Evolutionary conservation across 2,329 filamentous ascomycete species (phyloP).

Genomic region (Ophiosphaerella korrae): DNA sequence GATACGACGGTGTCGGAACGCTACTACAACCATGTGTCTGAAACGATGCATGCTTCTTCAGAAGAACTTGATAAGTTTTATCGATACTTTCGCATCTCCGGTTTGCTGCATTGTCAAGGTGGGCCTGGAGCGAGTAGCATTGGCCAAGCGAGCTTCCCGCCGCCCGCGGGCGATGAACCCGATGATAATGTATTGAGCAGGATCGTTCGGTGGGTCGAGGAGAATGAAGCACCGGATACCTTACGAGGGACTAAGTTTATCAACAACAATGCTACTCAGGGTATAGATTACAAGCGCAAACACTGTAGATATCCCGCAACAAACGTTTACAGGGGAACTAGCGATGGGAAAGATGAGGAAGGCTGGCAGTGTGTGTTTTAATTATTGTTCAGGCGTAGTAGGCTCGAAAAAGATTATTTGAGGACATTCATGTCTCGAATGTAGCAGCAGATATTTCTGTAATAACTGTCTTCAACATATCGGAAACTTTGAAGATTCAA

Average conservation of each 20-base stretch:
- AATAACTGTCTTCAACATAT: too few relatives aligned
- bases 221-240: constrained; percentile 21
- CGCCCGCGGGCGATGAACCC: background rate
- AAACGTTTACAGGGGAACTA: constrained; percentile 19
- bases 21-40: constrained; percentile 52
- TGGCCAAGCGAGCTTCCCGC: constrained; percentile 19
- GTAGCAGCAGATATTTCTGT: too few relatives aligned
- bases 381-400: background rate
- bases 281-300: constrained; percentile 14
- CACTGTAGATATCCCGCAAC: constrained; percentile 26
- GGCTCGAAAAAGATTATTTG: too few relatives aligned
- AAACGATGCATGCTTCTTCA: constrained; percentile 40
- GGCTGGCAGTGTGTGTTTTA: constrained; percentile 14
- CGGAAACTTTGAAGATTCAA: too few relatives aligned
- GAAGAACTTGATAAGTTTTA: constrained; percentile 47
- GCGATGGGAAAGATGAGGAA: constrained; percentile 14
- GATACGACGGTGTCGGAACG: too few relatives aligned
- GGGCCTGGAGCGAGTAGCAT: constrained; percentile 49
- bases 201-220: constrained; percentile 28
- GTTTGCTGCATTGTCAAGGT: constrained; percentile 55
- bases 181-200: constrained; percentile 44
- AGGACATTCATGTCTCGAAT: too few relatives aligned
- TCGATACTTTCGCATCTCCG: constrained; percentile 56
- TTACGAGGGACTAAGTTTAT: constrained; percentile 21
- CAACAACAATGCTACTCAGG: constrained; percentile 8